Base-by-base conservation (phyloP, 768 basidiomycete genomes). In the Naganishia vaughanmartiniae region DNA sequence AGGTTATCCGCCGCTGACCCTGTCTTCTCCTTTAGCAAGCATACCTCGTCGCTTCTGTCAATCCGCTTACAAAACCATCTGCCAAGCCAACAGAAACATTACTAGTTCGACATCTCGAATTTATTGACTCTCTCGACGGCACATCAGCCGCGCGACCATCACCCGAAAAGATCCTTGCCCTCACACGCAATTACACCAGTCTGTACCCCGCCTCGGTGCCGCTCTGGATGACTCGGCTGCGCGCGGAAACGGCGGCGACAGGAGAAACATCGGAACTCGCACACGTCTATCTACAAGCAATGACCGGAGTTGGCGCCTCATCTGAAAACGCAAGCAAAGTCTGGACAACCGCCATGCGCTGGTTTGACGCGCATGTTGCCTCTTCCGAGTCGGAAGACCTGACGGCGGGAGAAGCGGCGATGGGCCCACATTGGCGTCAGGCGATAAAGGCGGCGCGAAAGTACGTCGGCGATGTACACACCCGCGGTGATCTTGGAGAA, bases 181-280 rank as follows among this genome's bases (percentile, higher is more conserved):
- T 76, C 10, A 54, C 48, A 17, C 19, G 42, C 19, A 54, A 36
- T 17, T 56, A 68, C 21, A 66, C 85, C 2, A 72, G 70, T 45
- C 72, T 75, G 71, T 76, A 73, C 53, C 81, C 82, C 36, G 42
- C 75, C 4, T 82, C 83, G 53, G 78, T 84, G 34, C 71, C 72
- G 30, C 82, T 89, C 30, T 89, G 89, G 89, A 76, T 87, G n/a
- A 84, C 84, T n/a, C 82, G 87, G 33, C 80, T 89, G 17, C 82
- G 81, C 30, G 84, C 83, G 4, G 87, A 87, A 55, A 39, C 51
- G 19, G 66, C 28, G 4, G 15, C 26, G 21, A 12, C 26, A 10
- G 14, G 30, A 3, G 24, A 33, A 5, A 33, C 15, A n/a, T 1
- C n/a, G 14, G 63, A 34, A 1, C 45, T 65, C 26, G 42, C 48